Percentiles rank a stretch among this genome's conserved stretches.
These are phyloP conservation scores for Agrocybe chaxingu DNA, from an alignment of 768 basidiomycete genomes.

Conservation along the genomic window DNA sequence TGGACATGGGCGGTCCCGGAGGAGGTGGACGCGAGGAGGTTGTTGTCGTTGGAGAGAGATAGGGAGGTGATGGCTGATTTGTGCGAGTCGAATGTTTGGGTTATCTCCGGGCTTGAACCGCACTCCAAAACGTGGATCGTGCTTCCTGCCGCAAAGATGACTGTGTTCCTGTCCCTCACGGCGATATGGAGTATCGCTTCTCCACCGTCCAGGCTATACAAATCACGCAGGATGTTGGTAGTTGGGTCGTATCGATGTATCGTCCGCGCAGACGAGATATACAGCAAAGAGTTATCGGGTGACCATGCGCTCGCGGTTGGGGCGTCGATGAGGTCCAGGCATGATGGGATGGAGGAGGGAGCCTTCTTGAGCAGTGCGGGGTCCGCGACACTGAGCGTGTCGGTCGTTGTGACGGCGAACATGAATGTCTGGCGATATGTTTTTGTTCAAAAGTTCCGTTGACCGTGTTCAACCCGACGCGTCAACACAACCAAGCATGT, in stretches of 20 bases:
- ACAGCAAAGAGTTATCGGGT: slow-evolving; percentile 51
- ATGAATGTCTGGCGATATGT: slow-evolving; percentile 24
- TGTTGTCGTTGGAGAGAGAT: slow-evolving; percentile 56
- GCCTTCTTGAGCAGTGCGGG: slow-evolving; percentile 42
- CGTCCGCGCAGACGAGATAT: slow-evolving; percentile 42
- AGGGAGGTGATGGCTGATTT: slow-evolving; percentile 47
- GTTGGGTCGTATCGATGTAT: slow-evolving; percentile 54
- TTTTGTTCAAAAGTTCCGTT: neutral
- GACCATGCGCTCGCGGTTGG: slow-evolving; percentile 53
- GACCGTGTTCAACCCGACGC: slow-evolving; percentile 1
- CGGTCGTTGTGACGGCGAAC: slow-evolving; percentile 52
- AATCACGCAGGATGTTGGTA: slow-evolving; percentile 38
- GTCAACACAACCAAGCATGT: neutral
- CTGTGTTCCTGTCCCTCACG: slow-evolving; percentile 31
- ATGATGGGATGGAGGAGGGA: slow-evolving; percentile 37
- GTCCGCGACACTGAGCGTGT: slow-evolving; percentile 47
- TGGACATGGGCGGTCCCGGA: slow-evolving; percentile 53
- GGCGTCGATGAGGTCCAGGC: slow-evolving; percentile 28
- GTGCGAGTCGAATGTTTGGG: slow-evolving; percentile 51
- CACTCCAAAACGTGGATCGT: slow-evolving; percentile 52
- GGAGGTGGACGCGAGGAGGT: slow-evolving; percentile 57
- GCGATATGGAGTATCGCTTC: slow-evolving; percentile 29
- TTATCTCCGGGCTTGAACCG: slow-evolving; percentile 32
- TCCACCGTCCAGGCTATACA: slow-evolving; percentile 32
- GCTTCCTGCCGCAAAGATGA: slow-evolving; percentile 47